Evolutionary conservation across 169 alveolate genomes (phyloP), one percentile per base, ranked within the genome.

Genomic region (Babesia gibsoni): DNA sequence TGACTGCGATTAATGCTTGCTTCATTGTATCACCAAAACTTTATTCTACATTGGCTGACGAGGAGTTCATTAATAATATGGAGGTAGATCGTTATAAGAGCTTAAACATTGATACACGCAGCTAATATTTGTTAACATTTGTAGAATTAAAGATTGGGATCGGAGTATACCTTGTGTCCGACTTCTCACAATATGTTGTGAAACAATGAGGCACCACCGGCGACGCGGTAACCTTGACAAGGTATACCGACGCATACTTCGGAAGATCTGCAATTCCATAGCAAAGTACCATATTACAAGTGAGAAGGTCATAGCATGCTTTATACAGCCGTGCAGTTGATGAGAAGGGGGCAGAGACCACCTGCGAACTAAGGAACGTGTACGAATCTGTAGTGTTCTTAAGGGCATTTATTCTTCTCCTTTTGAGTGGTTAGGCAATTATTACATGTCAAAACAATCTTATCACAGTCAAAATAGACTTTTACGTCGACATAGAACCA

Each of bases 81-180:
- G 72, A 43, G 72, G 72, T 61, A 61, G n/a, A n/a, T 4, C 33
- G 0, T 25, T 23, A 9, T 27, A 9, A 0, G 35, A 1, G 1
- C 1, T 1, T 25, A 18, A 9, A 4, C 8, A 33, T 2, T 16
- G 12, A 0, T 1, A 12, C 29, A 9, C 29, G 59, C 32, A 61
- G 72, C 56, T 61, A 1, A 23, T 61, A 8, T 61, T 61, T 14
- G 58, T 30, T 45, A 61, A 61, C 32, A 61, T 61, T 10, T 45
- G 72, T 48, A 61, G 46, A 18, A 45, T 61, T 7, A 61, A 61
- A 25, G 72, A 61, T 32, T 61, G 72, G 72, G 72, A 61, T 32
- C 27, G 72, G 32, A 61, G 72, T 27, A 48, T 61, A 4, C 72
- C 72, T 2, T 61, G 72, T 36, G 72, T 61, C 1, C 42, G 72